These are phyloP conservation scores for Fusarium beomiforme DNA, from an alignment of 2,329 filamentous ascomycete species.

Conservation along the genomic window DNA sequence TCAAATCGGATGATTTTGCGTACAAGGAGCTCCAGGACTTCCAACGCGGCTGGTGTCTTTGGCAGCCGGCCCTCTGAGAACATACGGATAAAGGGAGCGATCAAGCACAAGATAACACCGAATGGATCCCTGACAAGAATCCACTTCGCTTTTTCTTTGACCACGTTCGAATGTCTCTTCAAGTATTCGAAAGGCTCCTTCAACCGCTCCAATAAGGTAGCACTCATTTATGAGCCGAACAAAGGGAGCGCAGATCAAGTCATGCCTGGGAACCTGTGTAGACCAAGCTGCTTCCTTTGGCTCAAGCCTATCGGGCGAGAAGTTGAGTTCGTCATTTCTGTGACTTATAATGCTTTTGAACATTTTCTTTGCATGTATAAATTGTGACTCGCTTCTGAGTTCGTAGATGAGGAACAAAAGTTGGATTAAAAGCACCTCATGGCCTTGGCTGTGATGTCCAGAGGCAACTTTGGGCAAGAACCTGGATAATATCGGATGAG, in stretches of 20 bases:
- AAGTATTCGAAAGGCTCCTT: background rate
- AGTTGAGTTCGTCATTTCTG: background rate
- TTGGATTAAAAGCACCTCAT: background rate
- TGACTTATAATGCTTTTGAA: conserved; percentile 1
- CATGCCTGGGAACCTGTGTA: background rate
- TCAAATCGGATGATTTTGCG: background rate
- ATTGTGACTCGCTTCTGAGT: background rate
- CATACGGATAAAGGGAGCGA: background rate
- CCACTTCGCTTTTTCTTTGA: background rate
- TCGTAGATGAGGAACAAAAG: background rate
- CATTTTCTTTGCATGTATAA: background rate
- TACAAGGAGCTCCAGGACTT: conserved; percentile 3
- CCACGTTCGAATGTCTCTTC: background rate
- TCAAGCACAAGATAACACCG: background rate
- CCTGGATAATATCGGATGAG: background rate
- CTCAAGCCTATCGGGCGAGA: background rate
- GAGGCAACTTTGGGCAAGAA: conserved; percentile 5
- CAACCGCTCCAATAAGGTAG: background rate
- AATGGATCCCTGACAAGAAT: background rate
- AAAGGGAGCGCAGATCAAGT: background rate
- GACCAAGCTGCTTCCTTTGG: background rate
- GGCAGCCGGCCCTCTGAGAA: background rate
- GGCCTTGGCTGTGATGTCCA: background rate
- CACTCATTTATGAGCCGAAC: conserved; percentile 3
- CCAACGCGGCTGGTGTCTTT: background rate